Evolutionary conservation across 495 filamentous ascomycete species (phyloP), one percentile per base, ranked within the genome.

Genomic region (Penicillium macrosclerotiorum): DNA sequence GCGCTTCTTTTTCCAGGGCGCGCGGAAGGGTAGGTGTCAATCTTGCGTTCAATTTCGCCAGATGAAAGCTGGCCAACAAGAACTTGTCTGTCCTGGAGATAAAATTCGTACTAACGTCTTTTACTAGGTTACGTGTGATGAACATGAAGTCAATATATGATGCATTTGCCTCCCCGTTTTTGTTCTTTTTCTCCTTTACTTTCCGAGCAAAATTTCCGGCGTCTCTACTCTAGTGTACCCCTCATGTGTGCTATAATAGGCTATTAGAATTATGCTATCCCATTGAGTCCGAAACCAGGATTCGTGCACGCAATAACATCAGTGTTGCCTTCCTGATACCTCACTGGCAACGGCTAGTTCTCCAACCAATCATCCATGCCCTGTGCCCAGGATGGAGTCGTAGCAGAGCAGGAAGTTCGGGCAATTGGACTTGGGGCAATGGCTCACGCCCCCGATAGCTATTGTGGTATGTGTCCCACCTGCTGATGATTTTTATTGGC

Each of bases 1-100:
- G 53, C 73, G 90, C 46, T 96, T 97, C 82, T 98, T 98, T 70
- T 97, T 98, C 79, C 92, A 96, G 75, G 91, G 83, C n/a, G 83
- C 83, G 11, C 66, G 83, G 65, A 86, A 86, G 74, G 83, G 83
- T 83, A 65, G 47, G 77, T 73, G 36, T 44, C 25, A 7, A 27
- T 14, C 43, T 43, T 31, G 8, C 18, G 24, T 6, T 27, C 37
- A 11, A 11, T 8, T 23, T 32, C 8, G 20, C 33, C 36, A 24
- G 4, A 4, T 24, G 12, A 31, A 18, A 17, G 19, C 14, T 22
- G 8, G 18, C 6, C 37, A 17, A 12, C n/a, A n/a, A n/a, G n/a
- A n/a, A n/a, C n/a, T n/a, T n/a, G n/a, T n/a, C 27, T 47, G n/a
- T 36, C 12, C 42, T 33, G 9, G 18, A 33, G 25, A 27, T 27